Evolutionary conservation across 2,329 filamentous ascomycete genomes (phyloP), one percentile per base, ranked within the genome.

Genomic region (Aureobasidium sp.): DNA sequence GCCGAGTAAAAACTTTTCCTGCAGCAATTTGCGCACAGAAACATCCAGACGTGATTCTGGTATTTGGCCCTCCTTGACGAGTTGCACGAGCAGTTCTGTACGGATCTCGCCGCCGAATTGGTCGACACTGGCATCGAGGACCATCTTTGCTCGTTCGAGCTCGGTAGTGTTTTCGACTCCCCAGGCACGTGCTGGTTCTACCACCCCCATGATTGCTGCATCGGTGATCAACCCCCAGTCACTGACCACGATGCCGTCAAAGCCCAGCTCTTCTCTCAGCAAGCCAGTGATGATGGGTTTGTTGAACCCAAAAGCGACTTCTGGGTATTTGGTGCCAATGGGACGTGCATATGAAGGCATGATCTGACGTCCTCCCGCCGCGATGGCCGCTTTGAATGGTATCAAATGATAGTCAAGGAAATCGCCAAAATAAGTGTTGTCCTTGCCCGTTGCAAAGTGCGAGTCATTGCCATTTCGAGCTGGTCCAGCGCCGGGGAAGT

Each of bases 81-180:
- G 29, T 27, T 27, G 12, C 8, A 58, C 6, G 12, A 58, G n/a
- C 3, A 58, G 22, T 15, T 58, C 55, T 1, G 55, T 58, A 1
- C 42, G 12, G 2, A 58, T 47, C 22, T 58, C 55, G 31, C 55
- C 55, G 20, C 55, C 55, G 55, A 58, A 58, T 29, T 58, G 55
- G 20, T 58, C 55, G 31, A 58, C 55, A 2, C 55, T 41, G n/a
- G 55, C 42, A n/a, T 58, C 55, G n/a, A 58, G 41, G n/a, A 58
- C 42, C 27, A 58, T 17, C 7, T 37, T 45, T 47, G 55, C 42
- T 6, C 55, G 27, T 37, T 58, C 41, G 11, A 47, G 31, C 17
- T 58, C 55, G 29, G 55, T 58, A 17, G 55, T 58, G 42, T 58
- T 58, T 47, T 58, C 55, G 42, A 58, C 3, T 12, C 42, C 55